These are phyloP conservation scores for Phytopythium sindhum DNA, from an alignment of 352 stramenopile species.

Conservation along the genomic window DNA sequence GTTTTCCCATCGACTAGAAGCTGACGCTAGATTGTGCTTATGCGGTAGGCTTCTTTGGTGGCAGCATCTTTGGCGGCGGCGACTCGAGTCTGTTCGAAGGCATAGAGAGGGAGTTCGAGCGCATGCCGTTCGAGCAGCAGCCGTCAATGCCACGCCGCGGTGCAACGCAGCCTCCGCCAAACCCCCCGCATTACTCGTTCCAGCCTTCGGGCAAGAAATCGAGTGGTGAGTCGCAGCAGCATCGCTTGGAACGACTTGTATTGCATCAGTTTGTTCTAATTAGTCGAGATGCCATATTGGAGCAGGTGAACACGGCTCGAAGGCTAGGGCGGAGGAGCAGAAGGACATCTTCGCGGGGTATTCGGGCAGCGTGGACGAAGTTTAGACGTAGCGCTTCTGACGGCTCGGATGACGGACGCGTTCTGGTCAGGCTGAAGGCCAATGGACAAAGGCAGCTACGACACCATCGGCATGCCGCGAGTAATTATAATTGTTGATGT, in stretches of 20 bases:
- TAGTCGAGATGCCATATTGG: not conserved
- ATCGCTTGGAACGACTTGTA: not conserved
- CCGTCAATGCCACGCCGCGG: slow-evolving; percentile 36
- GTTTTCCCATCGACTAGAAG: not conserved
- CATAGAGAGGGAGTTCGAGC: slow-evolving; percentile 62
- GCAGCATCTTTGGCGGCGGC: slow-evolving; percentile 27
- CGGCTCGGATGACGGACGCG: not conserved
- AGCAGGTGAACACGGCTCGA: slow-evolving; percentile 16
- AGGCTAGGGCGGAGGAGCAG: slow-evolving; percentile 40
- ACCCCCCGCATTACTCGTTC: slow-evolving; percentile 74
- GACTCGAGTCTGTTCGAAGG: slow-evolving; percentile 52
- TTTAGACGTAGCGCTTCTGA: slow-evolving; percentile 25
- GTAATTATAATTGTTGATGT: slow-evolving; percentile 1
- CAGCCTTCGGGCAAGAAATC: slow-evolving; percentile 39
- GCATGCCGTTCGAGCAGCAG: slow-evolving; percentile 48
- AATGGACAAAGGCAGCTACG: not conserved
- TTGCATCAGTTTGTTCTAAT: not conserved
- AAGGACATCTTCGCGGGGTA: slow-evolving; percentile 73
- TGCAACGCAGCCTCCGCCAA: slow-evolving; percentile 38
- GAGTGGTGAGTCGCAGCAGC: slow-evolving; percentile 21
- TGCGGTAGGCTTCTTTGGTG: slow-evolving; percentile 54
- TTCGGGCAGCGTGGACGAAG: slow-evolving; percentile 63
- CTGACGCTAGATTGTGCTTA: not conserved
- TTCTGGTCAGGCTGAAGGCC: not conserved
- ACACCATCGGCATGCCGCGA: not conserved